A percentile compares a stretch with the other conserved stretches of the same genome.
These are phyloP conservation scores for Saturnispora silvae DNA, from an alignment of 805 yeast genomes.

Conservation along the genomic window DNA sequence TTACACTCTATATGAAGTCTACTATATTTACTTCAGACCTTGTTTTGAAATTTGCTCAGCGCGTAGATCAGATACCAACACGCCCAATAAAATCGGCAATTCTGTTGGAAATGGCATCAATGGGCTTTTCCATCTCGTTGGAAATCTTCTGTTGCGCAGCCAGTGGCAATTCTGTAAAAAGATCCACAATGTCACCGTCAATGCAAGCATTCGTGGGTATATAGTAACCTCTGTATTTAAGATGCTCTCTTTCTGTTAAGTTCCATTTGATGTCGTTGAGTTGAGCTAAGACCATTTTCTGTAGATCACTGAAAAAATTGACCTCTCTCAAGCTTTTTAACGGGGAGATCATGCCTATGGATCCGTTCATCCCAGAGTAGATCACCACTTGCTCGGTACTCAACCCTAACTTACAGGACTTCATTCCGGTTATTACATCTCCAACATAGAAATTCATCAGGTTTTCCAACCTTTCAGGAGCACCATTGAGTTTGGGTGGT, in stretches of 20 bases:
- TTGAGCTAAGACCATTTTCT: constrained; percentile 32
- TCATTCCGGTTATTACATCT: constrained; percentile 61
- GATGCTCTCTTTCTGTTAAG: constrained; percentile 54
- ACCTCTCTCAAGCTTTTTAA: constrained; percentile 51
- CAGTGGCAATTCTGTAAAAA: constrained; percentile 30
- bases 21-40: no score
- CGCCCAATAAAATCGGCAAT: constrained; percentile 42
- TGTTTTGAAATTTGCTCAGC: no score
- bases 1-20: no score
- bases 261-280: constrained; percentile 19
- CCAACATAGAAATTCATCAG: constrained; percentile 51
- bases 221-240: constrained; percentile 65
- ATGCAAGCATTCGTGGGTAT: constrained; percentile 67
- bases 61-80: constrained; percentile 19
- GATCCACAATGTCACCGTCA: constrained; percentile 83
- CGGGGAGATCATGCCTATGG: constrained; percentile 67
- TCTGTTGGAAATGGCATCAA: constrained; percentile 40
- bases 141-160: constrained; percentile 30
- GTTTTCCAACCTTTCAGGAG: constrained; percentile 41
- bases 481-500: constrained; percentile 33
- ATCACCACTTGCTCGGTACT: constrained; percentile 61
- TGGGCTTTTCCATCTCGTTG: constrained; percentile 33
- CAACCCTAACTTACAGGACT: constrained; percentile 39
- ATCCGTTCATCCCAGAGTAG: constrained; percentile 74
- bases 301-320: constrained; percentile 45